These are phyloP conservation scores for Quercus suber DNA, from an alignment of 306 rosid genomes.

Conservation along the genomic window DNA sequence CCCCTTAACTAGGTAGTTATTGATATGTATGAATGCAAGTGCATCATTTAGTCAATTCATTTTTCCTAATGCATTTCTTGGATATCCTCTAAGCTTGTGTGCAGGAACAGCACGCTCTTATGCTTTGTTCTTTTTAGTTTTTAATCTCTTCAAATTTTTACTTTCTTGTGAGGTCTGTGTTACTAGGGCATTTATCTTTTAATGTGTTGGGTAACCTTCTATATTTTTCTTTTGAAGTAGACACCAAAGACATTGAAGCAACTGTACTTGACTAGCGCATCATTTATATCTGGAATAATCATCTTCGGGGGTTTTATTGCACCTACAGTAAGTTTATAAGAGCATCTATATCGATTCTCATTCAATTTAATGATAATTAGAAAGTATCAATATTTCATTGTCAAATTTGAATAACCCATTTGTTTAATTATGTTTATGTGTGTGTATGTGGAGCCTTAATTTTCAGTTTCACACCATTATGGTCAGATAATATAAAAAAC, in stretches of 20 bases:
- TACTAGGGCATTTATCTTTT: constrained; percentile 1
- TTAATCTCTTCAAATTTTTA: neutral
- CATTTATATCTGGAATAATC: constrained; percentile 69
- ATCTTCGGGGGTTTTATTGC: constrained; percentile 90
- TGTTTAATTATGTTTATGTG: too few relatives aligned
- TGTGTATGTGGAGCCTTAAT: neutral
- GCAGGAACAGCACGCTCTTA: neutral
- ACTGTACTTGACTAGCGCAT: constrained; percentile 67
- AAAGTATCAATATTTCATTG: neutral
- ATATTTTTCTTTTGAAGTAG: constrained; percentile 39
- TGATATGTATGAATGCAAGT: neutral
- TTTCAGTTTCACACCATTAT: neutral
- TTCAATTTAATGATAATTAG: neutral
- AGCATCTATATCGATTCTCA: neutral
- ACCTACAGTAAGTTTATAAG: constrained; percentile 65
- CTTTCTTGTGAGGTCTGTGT: constrained; percentile 2
- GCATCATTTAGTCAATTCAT: neutral
- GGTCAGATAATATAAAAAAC: too few relatives aligned
- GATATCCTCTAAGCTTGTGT: neutral
- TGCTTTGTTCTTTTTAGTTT: neutral
- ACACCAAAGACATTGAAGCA: constrained; percentile 83
- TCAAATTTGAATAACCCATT: too few relatives aligned
- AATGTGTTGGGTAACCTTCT: constrained; percentile 8
- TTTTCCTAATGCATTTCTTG: neutral
- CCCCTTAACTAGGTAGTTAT: neutral